Conservation (phyloP, 352 stramenopile species). For the Phytopythium vexans region DNA sequence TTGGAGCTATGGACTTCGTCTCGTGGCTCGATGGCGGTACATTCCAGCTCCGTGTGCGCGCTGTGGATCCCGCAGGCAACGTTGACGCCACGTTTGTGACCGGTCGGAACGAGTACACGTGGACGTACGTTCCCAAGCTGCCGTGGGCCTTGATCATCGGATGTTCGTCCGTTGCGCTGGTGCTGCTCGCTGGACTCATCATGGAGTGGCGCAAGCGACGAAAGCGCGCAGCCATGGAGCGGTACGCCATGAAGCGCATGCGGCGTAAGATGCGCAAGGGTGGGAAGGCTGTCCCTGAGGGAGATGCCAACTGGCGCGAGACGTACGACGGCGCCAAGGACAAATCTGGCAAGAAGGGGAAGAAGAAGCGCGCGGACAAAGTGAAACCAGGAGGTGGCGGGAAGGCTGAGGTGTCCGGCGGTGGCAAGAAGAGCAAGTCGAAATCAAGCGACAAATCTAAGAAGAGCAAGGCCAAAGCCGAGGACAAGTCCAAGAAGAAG, state of each 20-base stretch:
- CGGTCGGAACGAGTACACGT: constrained; percentile 89
- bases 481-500: constrained; percentile 12
- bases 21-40: constrained; percentile 76
- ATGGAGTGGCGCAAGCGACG: constrained; percentile 91
- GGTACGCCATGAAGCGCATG: constrained; percentile 95
- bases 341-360: constrained; percentile 48
- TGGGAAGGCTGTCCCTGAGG: constrained; percentile 19
- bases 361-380: constrained; percentile 32
- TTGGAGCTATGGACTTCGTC: constrained; percentile 38
- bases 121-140: constrained; percentile 89
- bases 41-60: constrained; percentile 89
- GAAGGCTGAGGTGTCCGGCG: constrained; percentile 8
- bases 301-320: constrained; percentile 72
- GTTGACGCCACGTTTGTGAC: constrained; percentile 82
- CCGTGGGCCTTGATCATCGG: constrained; percentile 89
- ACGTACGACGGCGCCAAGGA: constrained; percentile 70
- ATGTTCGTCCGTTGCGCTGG: constrained; percentile 63
- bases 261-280: constrained; percentile 90
- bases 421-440: constrained; percentile 35
- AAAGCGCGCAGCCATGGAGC: constrained; percentile 89
- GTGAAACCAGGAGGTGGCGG: constrained; percentile 16
- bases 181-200: constrained; percentile 79
- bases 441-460: constrained; percentile 19
- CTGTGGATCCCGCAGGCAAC: constrained; percentile 91
- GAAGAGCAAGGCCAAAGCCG: constrained; percentile 31